phyloP scores from a whole-genome alignment of 805 yeast genomes.

The Kluyveromyces nonfermentans region DNA sequence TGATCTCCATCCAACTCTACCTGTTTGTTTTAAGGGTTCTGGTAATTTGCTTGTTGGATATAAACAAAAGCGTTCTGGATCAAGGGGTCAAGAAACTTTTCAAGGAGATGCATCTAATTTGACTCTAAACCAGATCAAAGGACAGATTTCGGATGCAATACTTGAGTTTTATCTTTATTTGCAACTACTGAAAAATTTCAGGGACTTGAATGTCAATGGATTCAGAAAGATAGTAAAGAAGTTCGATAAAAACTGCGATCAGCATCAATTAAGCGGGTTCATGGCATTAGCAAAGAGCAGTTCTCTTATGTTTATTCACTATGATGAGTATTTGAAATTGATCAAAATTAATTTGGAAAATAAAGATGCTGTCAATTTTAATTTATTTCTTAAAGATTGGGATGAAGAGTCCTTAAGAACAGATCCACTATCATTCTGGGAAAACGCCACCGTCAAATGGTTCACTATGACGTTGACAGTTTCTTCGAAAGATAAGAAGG shows the following conservation, averaged over 20 bases:
- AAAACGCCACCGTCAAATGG: constrained; percentile 30
- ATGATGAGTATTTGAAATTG: constrained; percentile 14
- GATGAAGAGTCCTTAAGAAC: constrained; percentile 9
- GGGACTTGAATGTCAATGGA: constrained; percentile 76
- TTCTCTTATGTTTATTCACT: constrained; percentile 20
- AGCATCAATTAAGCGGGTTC: constrained; percentile 19
- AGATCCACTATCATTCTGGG: constrained; percentile 27
- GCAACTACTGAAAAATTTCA: constrained; percentile 36
- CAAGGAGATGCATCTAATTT: constrained; percentile 1
- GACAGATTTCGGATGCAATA: constrained; percentile 22
- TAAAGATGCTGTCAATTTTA: constrained; percentile 9
- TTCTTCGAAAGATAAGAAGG: constrained; percentile 21
- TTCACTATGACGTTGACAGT: constrained; percentile 28
- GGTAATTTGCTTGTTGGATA: background rate
- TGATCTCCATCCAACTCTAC: background rate
- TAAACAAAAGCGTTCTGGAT: background rate
- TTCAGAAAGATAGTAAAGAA: constrained; percentile 84
- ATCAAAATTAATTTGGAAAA: constrained; percentile 10
- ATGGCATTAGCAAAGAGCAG: constrained; percentile 20
- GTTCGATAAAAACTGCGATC: constrained; percentile 54
- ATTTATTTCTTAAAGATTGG: constrained; percentile 3
- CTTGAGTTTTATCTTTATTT: constrained; percentile 24
- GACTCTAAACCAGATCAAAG: constrained; percentile 12
- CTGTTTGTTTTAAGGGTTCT: background rate
- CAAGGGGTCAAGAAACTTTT: constrained; percentile 12